phyloP scores from a whole-genome alignment of 1,139 yeast genomes.

The Taphrina flavorubra region DNA sequence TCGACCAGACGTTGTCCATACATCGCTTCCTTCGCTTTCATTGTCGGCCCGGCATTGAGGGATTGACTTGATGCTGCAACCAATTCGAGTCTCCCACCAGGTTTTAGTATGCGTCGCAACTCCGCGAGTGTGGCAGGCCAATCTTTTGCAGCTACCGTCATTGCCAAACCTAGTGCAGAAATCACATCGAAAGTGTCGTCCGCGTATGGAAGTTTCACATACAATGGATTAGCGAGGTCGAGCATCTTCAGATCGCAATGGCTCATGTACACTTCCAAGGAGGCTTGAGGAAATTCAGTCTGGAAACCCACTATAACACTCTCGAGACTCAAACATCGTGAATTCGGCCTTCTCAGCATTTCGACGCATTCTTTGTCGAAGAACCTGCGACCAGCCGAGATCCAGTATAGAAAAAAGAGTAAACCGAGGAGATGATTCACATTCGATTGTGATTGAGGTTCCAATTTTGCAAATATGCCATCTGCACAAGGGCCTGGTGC shows the following conservation, averaged over 20 bases:
- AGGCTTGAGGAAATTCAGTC: conserved; percentile 14
- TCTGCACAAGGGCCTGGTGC: background rate
- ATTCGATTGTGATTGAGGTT: conserved; percentile 1
- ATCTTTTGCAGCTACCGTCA: conserved; percentile 5
- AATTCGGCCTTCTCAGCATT: background rate
- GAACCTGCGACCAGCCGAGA: conserved; percentile 17
- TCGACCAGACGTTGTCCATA: background rate
- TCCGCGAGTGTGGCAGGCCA: conserved; percentile 18
- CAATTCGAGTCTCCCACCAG: conserved; percentile 18
- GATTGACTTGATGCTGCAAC: background rate
- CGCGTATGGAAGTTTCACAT: conserved; percentile 5
- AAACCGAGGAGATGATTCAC: conserved; percentile 8
- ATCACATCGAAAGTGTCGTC: conserved; percentile 21
- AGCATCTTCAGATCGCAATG: background rate
- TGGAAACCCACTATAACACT: conserved; percentile 8
- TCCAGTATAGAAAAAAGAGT: conserved; percentile 14
- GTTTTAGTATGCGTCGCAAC: conserved; percentile 14
- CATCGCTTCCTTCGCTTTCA: background rate
- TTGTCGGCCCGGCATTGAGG: conserved; percentile 17
- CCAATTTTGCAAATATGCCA: background rate
- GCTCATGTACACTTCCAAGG: conserved; percentile 14
- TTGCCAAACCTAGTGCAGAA: conserved; percentile 10
- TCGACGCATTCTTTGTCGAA: background rate
- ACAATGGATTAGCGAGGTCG: background rate
- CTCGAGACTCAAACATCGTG: conserved; percentile 9